Evolutionary conservation across 768 basidiomycete species (phyloP), one percentile per base, ranked within the genome.

Genomic region (Filobasidium wieringae): DNA sequence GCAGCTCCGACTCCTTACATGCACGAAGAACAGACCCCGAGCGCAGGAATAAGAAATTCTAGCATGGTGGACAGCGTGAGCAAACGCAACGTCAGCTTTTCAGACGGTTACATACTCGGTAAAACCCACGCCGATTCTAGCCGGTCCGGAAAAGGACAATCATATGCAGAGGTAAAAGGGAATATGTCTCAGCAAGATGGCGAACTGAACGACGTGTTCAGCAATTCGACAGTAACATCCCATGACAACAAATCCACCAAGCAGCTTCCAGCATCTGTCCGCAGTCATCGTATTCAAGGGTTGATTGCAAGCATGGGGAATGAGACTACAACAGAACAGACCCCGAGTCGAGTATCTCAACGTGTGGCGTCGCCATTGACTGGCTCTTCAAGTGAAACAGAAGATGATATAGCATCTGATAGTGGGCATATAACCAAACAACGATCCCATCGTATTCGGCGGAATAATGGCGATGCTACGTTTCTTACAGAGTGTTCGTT

Each of bases 401-500:
- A n/a, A n/a, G n/a, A n/a, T n/a, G n/a, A n/a, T n/a, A n/a, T n/a
- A n/a, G n/a, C n/a, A n/a, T n/a, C n/a, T n/a, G n/a, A n/a, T n/a
- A n/a, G n/a, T n/a, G n/a, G n/a, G n/a, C n/a, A n/a, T n/a, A n/a
- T n/a, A n/a, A n/a, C n/a, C n/a, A 49, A 62, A 63, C 33, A 59
- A 58, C 22, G 60, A 64, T 57, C 9, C 69, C 80, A 55, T 62
- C 49, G 22, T 49, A 24, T 55, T 59, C 79, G 52, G 11, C 45
- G 60, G 8, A 57, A 60, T 37, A 31, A 53, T 11, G 68, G 64
- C 39, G 71, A 85, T 63, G 80, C 78, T 8, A 86, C 85, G 0
- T 93, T 85, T 76, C 77, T 97, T 62, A 97, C 93, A 11, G 92
- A 97, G 69, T 96, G 92, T 69, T 96, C 92, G 39, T 99, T 99